phyloP scores from a whole-genome alignment of 2,329 filamentous ascomycete species.

The Aspergillus persii region DNA sequence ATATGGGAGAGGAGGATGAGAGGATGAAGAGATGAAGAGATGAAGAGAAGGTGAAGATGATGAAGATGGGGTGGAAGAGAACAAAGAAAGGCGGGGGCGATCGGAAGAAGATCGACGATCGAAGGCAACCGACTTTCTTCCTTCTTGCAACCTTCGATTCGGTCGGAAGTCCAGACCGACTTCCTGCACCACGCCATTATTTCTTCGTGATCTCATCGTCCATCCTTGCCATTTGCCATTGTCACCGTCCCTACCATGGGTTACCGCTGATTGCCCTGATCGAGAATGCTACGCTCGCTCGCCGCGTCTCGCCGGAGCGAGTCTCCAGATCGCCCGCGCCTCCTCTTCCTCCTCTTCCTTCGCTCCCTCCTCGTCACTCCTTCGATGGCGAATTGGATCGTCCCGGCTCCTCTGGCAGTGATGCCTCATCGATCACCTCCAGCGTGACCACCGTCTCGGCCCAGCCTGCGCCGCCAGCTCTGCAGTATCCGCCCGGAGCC shows the following conservation, averaged over 20 bases:
- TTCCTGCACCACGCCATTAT: not conserved
- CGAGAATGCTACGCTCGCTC: constrained; percentile 21
- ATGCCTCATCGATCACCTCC: constrained; percentile 46
- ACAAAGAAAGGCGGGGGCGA: not conserved
- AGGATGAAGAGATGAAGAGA: not conserved
- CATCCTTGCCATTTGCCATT: not conserved
- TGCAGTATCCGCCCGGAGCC: constrained; percentile 4
- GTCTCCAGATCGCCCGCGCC: constrained; percentile 17
- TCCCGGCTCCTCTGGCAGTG: constrained; percentile 46
- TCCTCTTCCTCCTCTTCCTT: constrained; percentile 14
- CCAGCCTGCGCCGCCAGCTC: constrained; percentile 24
- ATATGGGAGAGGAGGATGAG: too few species aligned
- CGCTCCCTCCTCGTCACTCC: constrained; percentile 20
- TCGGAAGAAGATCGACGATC: not conserved
- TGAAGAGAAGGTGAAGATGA: not conserved
- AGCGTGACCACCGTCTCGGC: constrained; percentile 45
- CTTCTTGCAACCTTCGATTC: not conserved
- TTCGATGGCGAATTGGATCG: constrained; percentile 36
- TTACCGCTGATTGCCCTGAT: not conserved
- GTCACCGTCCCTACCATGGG: constrained; percentile 1
- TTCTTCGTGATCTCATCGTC: not conserved
- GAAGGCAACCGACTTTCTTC: not conserved
- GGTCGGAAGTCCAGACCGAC: not conserved
- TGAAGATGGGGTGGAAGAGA: not conserved
- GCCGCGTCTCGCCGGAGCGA: constrained; percentile 23